These are phyloP conservation scores for Cladorrhinum samala DNA, from an alignment of 495 filamentous ascomycete genomes.

Conservation along the genomic window DNA sequence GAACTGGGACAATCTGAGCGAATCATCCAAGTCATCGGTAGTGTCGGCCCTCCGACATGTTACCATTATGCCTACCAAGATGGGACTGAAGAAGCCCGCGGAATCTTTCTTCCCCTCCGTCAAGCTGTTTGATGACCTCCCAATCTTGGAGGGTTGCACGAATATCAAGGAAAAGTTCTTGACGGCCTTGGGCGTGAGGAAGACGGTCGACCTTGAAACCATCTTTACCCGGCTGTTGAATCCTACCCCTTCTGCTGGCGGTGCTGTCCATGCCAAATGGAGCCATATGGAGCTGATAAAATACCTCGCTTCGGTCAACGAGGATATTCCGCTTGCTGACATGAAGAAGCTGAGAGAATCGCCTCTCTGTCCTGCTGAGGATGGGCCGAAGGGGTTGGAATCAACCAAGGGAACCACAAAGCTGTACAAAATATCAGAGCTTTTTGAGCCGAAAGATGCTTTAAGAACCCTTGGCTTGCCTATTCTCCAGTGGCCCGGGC, in stretches of 20 bases:
- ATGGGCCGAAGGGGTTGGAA: slow-evolving; percentile 40
- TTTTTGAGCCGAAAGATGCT: slow-evolving; percentile 74
- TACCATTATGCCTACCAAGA: slow-evolving; percentile 82
- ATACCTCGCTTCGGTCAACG: slow-evolving; percentile 81
- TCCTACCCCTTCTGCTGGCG: slow-evolving; percentile 32
- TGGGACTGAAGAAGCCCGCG: slow-evolving; percentile 78
- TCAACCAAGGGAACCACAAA: slow-evolving; percentile 36
- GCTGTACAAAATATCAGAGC: slow-evolving; percentile 72
- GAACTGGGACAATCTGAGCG: slow-evolving; percentile 72
- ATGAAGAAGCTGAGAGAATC: slow-evolving; percentile 70
- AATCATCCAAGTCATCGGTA: slow-evolving; percentile 58
- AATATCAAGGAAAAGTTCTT: slow-evolving; percentile 87
- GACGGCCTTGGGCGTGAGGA: slow-evolving; percentile 69
- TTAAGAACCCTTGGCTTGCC: slow-evolving; percentile 65
- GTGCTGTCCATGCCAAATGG: slow-evolving; percentile 58
- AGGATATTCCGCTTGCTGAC: slow-evolving; percentile 84
- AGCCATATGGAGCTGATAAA: slow-evolving; percentile 91
- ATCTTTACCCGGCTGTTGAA: slow-evolving; percentile 82
- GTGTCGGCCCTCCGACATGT: slow-evolving; percentile 54
- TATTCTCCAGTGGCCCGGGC: slow-evolving; percentile 73
- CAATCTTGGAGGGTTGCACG: slow-evolving; percentile 65
- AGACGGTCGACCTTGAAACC: slow-evolving; percentile 85
- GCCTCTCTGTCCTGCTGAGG: slow-evolving; percentile 77
- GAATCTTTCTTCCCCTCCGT: slow-evolving; percentile 93
- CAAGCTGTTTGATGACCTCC: slow-evolving; percentile 88